These are phyloP conservation scores for Leucosporidium creatinivorum DNA, from an alignment of 768 basidiomycete genomes.

Conservation along the genomic window DNA sequence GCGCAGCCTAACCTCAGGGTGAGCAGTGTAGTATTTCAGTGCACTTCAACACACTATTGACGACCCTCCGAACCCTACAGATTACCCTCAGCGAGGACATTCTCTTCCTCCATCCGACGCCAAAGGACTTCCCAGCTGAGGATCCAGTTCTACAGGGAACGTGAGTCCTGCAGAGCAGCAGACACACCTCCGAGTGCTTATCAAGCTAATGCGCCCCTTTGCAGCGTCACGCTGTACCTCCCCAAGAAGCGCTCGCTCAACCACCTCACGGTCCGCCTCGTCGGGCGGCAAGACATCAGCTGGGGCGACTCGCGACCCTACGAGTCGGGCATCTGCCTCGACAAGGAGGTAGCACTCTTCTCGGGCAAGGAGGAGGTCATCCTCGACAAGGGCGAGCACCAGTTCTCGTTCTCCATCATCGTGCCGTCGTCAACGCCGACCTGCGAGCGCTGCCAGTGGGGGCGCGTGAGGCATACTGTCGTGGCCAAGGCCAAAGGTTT, in stretches of 20 bases:
- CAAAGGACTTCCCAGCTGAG: conserved; percentile 1
- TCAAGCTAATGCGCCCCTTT: neutral
- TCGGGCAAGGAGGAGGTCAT: conserved; percentile 6
- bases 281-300: conserved; percentile 24
- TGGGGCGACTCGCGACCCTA: conserved; percentile 22
- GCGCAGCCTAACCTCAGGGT: too few species aligned
- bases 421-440: conserved; percentile 10
- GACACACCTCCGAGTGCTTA: too few species aligned
- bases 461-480: conserved; percentile 26
- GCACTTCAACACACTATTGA: too few species aligned
- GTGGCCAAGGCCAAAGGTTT: conserved; percentile 29
- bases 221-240: conserved; percentile 24
- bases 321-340: conserved; percentile 18
- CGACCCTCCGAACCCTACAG: neutral
- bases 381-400: conserved; percentile 27
- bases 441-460: conserved; percentile 32
- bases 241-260: conserved; percentile 23
- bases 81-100: conserved; percentile 22
- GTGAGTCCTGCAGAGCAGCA: too few species aligned
- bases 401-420: conserved; percentile 31
- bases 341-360: conserved; percentile 17
- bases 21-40: too few species aligned
- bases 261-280: conserved; percentile 23
- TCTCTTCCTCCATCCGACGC: conserved; percentile 26
- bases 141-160: conserved; percentile 16